Conservation (phyloP, 768 basidiomycete genomes). For the Boletus fagicola region DNA sequence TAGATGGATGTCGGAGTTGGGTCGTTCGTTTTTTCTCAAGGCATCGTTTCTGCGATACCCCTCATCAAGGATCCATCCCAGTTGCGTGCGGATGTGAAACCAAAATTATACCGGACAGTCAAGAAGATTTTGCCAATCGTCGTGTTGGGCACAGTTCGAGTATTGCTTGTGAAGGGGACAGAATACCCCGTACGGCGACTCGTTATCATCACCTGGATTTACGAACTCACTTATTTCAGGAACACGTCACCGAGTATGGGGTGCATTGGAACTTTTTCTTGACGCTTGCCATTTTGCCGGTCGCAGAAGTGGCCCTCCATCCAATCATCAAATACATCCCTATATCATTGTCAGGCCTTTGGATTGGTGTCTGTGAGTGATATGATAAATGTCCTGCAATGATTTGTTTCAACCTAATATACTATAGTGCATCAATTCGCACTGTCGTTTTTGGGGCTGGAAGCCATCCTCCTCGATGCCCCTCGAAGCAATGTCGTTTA, state of each 20-base stretch:
- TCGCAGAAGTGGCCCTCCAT: slow-evolving; percentile 67
- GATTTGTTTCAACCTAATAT: background rate
- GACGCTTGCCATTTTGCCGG: slow-evolving; percentile 78
- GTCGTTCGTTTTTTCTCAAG: slow-evolving; percentile 96
- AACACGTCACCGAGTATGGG: slow-evolving; percentile 95
- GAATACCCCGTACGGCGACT: slow-evolving; percentile 80
- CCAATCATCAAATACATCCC: slow-evolving; percentile 59
- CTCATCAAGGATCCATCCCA: slow-evolving; percentile 58
- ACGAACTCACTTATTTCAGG: slow-evolving; percentile 42
- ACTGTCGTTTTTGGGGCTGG: slow-evolving; percentile 54
- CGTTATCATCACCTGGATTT: background rate
- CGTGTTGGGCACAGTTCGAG: slow-evolving; percentile 74
- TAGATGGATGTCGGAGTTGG: slow-evolving; percentile 99
- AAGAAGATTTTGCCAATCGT: slow-evolving; percentile 68
- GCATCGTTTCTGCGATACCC: slow-evolving; percentile 85
- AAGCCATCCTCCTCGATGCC: slow-evolving; percentile 62
- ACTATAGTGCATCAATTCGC: slow-evolving; percentile 68
- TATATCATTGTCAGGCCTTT: slow-evolving; percentile 59
- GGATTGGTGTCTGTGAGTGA: slow-evolving; percentile 57
- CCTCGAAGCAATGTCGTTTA: slow-evolving; percentile 64
- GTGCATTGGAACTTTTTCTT: slow-evolving; percentile 99
- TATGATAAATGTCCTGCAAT: background rate
- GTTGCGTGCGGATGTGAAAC: slow-evolving; percentile 45
- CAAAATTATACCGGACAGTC: slow-evolving; percentile 50
- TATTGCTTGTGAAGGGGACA: slow-evolving; percentile 84